Percentiles rank a stretch among this genome's conserved stretches.
Conservation (phyloP, 2,329 filamentous ascomycete species). For the Colletotrichum caudatum region DNA sequence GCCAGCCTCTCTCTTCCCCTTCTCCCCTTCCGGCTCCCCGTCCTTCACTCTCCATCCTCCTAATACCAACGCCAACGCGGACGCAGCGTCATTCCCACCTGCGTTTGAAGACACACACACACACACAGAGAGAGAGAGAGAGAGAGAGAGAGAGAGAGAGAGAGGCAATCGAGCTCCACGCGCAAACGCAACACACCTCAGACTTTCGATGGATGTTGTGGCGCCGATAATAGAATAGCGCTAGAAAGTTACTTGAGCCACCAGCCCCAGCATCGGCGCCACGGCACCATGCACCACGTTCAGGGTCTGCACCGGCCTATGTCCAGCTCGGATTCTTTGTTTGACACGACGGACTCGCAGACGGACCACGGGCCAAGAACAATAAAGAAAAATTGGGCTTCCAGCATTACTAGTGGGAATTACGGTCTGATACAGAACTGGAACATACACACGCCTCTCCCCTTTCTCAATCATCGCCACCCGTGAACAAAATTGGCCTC, state of each 20-base stretch:
- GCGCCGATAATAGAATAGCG: conserved; percentile 18
- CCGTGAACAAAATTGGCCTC: conserved; percentile 16
- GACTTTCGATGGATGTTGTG: neutral
- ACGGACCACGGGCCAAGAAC: conserved; percentile 23
- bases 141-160: too few relatives aligned
- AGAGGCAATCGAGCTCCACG: neutral
- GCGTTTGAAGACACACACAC: too few relatives aligned
- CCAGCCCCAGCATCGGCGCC: neutral
- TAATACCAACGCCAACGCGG: neutral
- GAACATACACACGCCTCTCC: conserved; percentile 7
- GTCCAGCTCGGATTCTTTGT: conserved; percentile 31
- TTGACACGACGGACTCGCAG: conserved; percentile 32
- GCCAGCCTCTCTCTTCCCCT: neutral
- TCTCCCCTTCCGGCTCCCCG: neutral
- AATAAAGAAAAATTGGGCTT: conserved; percentile 16
- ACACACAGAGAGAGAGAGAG: too few relatives aligned
- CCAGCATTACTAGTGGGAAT: conserved; percentile 28
- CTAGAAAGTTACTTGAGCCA: conserved; percentile 34
- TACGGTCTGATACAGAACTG: conserved; percentile 20
- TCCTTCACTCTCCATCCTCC: neutral
- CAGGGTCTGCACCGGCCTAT: neutral
- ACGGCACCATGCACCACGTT: neutral
- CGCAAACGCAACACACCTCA: conserved; percentile 1
- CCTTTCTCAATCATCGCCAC: conserved; percentile 13
- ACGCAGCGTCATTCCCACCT: neutral